These are phyloP conservation scores for Backusella psychrophila DNA, from an alignment of 192 early-diverging fungal species.

Conservation along the genomic window DNA sequence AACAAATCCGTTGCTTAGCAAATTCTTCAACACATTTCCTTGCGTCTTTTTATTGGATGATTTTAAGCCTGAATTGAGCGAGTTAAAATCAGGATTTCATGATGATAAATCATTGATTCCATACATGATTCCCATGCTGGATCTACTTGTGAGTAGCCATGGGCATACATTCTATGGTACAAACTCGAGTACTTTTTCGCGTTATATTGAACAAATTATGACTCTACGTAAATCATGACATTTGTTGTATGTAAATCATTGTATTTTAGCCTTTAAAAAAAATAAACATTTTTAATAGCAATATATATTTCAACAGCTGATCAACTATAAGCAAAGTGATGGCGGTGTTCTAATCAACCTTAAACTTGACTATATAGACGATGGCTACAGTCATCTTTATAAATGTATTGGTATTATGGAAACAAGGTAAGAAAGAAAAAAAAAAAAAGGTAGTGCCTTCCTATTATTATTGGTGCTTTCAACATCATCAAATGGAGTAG, in stretches of 20 bases:
- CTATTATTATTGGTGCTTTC: no score
- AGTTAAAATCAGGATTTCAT: slow-evolving; percentile 12
- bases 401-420: no score
- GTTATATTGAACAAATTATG: slow-evolving; percentile 31
- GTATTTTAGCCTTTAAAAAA: no score
- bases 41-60: slow-evolving; percentile 50
- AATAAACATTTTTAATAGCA: no score
- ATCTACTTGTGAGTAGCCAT: slow-evolving; percentile 48
- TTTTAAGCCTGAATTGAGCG: slow-evolving; percentile 40
- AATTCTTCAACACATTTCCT: slow-evolving; percentile 46
- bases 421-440: no score
- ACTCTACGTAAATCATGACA: neutral
- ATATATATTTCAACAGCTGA: no score
- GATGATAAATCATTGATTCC: slow-evolving; percentile 45
- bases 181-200: slow-evolving; percentile 45
- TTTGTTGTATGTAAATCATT: neutral
- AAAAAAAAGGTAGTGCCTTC: no score
- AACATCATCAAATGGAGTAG: no score
- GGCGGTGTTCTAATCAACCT: no score
- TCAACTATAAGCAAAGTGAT: no score
- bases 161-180: slow-evolving; percentile 52
- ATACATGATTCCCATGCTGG: slow-evolving; percentile 54
- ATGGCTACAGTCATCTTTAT: no score
- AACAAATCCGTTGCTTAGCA: slow-evolving; percentile 40
- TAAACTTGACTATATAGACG: no score